Conservation (phyloP, 1,284 basidiomycete genomes). For the Tetrapyrgos nigripes region DNA sequence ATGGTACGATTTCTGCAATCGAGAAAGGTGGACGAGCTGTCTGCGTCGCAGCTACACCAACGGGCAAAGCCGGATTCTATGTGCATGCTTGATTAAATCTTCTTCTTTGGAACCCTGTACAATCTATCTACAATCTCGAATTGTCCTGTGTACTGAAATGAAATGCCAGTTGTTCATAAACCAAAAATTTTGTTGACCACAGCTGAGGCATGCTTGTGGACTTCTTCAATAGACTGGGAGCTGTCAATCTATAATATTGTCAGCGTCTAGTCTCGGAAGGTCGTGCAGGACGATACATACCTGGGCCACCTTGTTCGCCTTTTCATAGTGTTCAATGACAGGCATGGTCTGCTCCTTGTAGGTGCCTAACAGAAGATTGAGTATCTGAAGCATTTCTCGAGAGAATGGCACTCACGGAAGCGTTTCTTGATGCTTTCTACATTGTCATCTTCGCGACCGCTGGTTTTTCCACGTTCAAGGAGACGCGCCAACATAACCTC, state of each 20-base stretch:
- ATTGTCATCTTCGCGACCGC: constrained; percentile 97
- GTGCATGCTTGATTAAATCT: constrained; percentile 45
- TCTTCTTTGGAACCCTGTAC: not conserved
- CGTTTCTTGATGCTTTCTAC: constrained; percentile 95
- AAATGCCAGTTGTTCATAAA: not conserved
- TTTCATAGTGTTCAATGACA: constrained; percentile 88
- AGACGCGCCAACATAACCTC: constrained; percentile 89
- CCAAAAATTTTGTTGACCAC: constrained; percentile 57
- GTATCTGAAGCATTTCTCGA: not conserved
- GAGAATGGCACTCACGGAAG: constrained; percentile 68
- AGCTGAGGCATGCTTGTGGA: constrained; percentile 66
- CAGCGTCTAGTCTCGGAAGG: not conserved
- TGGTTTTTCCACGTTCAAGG: constrained; percentile 91
- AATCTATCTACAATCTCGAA: not conserved
- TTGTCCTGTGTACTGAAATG: not conserved
- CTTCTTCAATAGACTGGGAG: constrained; percentile 74
- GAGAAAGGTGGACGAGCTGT: constrained; percentile 59
- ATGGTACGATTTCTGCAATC: constrained; percentile 72
- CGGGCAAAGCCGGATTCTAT: constrained; percentile 45
- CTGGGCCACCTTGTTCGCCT: constrained; percentile 78
- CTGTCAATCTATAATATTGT: constrained; percentile 72
- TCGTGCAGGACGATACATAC: constrained; percentile 49
- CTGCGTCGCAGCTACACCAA: constrained; percentile 48
- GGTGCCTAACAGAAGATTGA: constrained; percentile 62
- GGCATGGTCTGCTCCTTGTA: constrained; percentile 96